Conservation (phyloP, 2,329 filamentous ascomycete species). For the Beauveria varroae region DNA sequence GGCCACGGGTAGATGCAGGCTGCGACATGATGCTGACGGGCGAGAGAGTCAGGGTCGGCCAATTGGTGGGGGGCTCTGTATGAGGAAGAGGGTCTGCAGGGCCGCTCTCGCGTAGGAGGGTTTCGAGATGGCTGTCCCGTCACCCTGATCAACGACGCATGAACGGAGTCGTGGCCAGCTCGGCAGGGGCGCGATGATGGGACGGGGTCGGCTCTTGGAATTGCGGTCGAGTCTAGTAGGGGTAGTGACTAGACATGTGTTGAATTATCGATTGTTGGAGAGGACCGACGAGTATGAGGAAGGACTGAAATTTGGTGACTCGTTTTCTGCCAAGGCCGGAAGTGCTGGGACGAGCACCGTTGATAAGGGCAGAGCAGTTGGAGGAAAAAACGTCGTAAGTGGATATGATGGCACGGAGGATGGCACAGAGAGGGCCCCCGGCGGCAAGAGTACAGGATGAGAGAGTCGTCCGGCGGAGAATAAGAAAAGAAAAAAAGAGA, state of each 20-base stretch:
- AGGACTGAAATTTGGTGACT: background rate
- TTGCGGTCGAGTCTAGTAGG: background rate
- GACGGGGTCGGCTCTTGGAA: background rate
- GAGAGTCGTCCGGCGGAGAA: background rate
- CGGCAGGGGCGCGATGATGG: background rate
- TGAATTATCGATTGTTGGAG: background rate
- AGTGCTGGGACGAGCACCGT: background rate
- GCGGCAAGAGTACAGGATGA: background rate
- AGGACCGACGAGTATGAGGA: background rate
- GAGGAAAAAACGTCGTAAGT: background rate
- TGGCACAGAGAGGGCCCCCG: background rate
- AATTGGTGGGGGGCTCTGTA: background rate
- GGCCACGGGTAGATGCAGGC: background rate
- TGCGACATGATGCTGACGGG: slow-evolving; percentile 11
- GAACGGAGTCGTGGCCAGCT: slow-evolving; percentile 13
- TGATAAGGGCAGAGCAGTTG: too few relatives aligned
- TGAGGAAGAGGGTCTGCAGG: slow-evolving; percentile 1
- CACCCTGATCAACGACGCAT: slow-evolving; percentile 43
- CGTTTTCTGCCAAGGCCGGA: background rate
- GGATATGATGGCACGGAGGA: background rate
- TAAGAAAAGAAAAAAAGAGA: background rate
- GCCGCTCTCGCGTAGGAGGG: slow-evolving; percentile 16
- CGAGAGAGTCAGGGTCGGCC: slow-evolving; percentile 1
- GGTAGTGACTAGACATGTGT: background rate
- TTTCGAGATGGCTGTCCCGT: slow-evolving; percentile 32